Evolutionary conservation across 2,329 filamentous ascomycete genomes (phyloP).

Genomic region (Amauroascus verrucosus): DNA sequence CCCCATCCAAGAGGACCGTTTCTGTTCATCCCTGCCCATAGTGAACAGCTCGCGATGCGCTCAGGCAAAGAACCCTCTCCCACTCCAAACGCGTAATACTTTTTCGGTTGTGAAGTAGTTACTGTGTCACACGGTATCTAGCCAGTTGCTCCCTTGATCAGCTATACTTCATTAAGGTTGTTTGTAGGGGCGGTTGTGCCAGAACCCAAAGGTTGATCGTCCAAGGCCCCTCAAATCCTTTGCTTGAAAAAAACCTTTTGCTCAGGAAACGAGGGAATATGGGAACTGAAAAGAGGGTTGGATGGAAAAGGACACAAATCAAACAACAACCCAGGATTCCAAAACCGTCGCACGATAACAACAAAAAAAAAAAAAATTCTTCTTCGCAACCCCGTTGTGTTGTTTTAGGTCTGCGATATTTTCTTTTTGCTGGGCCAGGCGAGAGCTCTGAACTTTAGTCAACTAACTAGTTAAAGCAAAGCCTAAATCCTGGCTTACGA

Average conservation of each 20-base stretch:
- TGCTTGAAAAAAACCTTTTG: too few relatives aligned
- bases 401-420: neutral
- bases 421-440: neutral
- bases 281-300: neutral
- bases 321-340: neutral
- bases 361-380: neutral
- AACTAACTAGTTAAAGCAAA: too few relatives aligned
- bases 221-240: too few relatives aligned
- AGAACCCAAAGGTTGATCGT: neutral
- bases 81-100: too few relatives aligned
- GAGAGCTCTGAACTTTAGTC: too few relatives aligned
- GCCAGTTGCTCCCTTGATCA: neutral
- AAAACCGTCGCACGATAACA: neutral
- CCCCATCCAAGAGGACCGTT: slow-evolving; percentile 25
- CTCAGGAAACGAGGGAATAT: neutral
- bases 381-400: neutral
- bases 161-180: neutral
- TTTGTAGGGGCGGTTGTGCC: neutral
- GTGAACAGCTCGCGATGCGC: slow-evolving; percentile 1
- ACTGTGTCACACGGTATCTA: neutral
- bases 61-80: neutral
- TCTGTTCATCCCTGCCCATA: slow-evolving; percentile 10
- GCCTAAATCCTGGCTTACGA: too few relatives aligned
- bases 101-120: neutral
- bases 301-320: neutral